phyloP scores from a whole-genome alignment of 2,329 filamentous ascomycete genomes.

The Rhynchosporium agropyri region DNA sequence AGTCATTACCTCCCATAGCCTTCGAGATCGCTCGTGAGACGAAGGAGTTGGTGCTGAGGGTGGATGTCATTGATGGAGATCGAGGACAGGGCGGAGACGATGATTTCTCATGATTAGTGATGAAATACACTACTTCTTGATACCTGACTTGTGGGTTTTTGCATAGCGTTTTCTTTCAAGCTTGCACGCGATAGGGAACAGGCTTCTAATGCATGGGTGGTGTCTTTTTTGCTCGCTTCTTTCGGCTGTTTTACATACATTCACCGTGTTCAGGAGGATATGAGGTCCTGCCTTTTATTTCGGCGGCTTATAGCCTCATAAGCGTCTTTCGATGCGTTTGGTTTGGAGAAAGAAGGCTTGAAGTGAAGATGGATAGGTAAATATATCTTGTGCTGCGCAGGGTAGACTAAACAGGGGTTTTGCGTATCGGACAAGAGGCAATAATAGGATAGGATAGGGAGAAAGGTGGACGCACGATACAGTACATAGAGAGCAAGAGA shows the following conservation, averaged over 20 bases:
- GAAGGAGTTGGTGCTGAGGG: slow-evolving; percentile 66
- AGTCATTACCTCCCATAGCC: slow-evolving; percentile 78
- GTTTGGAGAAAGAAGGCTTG: too few species aligned
- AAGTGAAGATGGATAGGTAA: not conserved
- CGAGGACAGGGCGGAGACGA: slow-evolving; percentile 29
- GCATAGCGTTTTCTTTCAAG: slow-evolving; percentile 16
- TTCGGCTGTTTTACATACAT: not conserved
- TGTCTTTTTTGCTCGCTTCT: not conserved
- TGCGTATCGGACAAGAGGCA: not conserved
- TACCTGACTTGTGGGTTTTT: slow-evolving; percentile 7
- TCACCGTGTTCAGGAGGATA: not conserved
- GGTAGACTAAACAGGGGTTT: not conserved
- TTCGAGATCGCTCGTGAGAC: slow-evolving; percentile 83
- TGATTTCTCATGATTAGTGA: slow-evolving; percentile 39
- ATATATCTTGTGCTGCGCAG: not conserved
- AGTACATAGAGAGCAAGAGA: slow-evolving; percentile 2
- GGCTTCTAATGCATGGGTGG: not conserved
- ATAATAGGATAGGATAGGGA: too few species aligned
- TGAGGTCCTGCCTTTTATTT: too few species aligned
- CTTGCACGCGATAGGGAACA: slow-evolving; percentile 12
- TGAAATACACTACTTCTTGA: slow-evolving; percentile 4
- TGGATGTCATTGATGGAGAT: slow-evolving; percentile 45
- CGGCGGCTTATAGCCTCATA: too few species aligned
- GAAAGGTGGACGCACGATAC: not conserved
- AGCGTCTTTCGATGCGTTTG: too few species aligned